A percentile compares a stretch with the other conserved stretches of the same genome.
These are phyloP conservation scores for Draba incana DNA, from an alignment of 345 rosid genomes.

Conservation along the genomic window DNA sequence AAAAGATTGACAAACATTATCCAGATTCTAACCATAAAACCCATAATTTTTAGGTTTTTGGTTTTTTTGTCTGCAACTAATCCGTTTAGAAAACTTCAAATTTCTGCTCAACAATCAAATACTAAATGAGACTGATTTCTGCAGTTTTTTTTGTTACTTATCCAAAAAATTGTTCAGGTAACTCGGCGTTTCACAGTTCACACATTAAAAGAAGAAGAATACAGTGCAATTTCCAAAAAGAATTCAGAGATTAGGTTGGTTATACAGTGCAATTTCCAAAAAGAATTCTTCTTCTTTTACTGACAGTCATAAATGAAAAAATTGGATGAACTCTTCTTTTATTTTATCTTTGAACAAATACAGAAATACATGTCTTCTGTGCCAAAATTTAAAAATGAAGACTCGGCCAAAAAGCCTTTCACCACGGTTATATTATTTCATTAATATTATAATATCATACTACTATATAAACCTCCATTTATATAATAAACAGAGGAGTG, in stretches of 20 bases:
- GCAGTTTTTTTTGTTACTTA: not conserved
- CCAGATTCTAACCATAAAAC: not conserved
- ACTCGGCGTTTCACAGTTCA: no score
- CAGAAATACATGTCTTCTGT: not conserved
- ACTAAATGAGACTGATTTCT: not conserved
- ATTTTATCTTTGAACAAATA: not conserved
- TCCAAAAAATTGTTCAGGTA: not conserved
- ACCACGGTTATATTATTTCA: no score
- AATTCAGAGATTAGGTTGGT: no score
- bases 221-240: no score
- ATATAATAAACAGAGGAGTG: not conserved
- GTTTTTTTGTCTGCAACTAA: not conserved
- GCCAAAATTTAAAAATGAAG: not conserved
- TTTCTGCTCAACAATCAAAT: not conserved
- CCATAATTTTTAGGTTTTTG: not conserved
- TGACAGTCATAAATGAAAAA: no score
- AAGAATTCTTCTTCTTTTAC: no score
- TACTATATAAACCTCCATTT: not conserved
- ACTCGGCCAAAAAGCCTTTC: no score
- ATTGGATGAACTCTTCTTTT: not conserved
- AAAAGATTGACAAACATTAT: constrained; percentile 2
- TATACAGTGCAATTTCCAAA: no score
- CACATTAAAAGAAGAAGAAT: no score
- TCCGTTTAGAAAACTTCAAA: not conserved
- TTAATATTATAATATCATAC: no score